Evolutionary conservation across 2,329 filamentous ascomycete species (phyloP), one percentile per base, ranked within the genome.

Genomic region (Achaetomium macrosporum): DNA sequence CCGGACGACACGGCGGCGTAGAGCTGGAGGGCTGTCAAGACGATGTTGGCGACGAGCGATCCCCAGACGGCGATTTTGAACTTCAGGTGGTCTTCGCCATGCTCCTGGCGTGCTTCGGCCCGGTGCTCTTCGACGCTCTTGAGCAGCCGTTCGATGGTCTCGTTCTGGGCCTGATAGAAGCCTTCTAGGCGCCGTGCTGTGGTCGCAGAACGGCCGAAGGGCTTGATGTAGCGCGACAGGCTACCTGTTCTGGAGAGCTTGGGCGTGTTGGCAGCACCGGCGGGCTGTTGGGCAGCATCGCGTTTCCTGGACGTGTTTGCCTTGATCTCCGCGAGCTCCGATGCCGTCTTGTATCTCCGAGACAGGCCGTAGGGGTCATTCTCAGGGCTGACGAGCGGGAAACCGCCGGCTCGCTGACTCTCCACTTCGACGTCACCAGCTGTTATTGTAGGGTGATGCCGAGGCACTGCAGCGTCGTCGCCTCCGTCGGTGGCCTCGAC

Each of bases 41-140:
- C 57, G 52, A 96, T 69, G 64, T 97, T 97, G 54, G 91, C 92
- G 1, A 73, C 81, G 62, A 96, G 89, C 36, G 81, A 84, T 15
- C 80, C 82, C 66, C 77, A 83, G 11, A 84, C 74, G 36, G 80
- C 81, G 57, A 84, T 87, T 63, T 81, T 80, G 71, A 80, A 85
- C 64, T 86, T 84, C 62, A 96, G 71, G 57, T 92, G 86, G 65
- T 95, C 92, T 31, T 90, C 87, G 54, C 82, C 83, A 54, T 87
- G 84, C 66, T 91, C 82, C 62, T 95, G 87, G 59, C 82, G 85
- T 35, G 91, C 91, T 44, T 90, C 85, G 35, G 85, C 83, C 16
- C 87, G 78, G 71, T 97, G 93, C 65, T 96, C 90, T 65, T 96
- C 90, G 2, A 97, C 92, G 2, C 88, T 85, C 73, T 96, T 96